phyloP scores from a whole-genome alignment of 768 basidiomycete species.

The Rhizopogon sp. region DNA sequence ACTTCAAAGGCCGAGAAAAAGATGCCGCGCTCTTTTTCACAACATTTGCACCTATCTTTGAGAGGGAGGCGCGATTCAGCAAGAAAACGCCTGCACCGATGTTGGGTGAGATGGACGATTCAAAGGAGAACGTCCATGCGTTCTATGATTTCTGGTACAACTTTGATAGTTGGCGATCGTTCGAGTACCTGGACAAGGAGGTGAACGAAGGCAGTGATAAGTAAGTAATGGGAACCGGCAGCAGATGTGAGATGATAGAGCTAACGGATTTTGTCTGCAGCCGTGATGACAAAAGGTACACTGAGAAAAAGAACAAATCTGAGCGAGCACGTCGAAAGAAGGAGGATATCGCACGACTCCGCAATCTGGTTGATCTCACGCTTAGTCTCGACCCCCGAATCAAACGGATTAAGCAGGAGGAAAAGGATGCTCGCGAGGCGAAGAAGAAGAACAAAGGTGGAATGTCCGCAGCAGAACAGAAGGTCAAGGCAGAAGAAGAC shows the following conservation, averaged over 20 bases:
- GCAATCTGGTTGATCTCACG: constrained; percentile 81
- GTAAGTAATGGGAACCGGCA: constrained; percentile 37
- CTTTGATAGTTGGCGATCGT: constrained; percentile 97
- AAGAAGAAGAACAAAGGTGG: constrained; percentile 67
- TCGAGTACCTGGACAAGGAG: constrained; percentile 98
- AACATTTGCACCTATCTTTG: constrained; percentile 76
- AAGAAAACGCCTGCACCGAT: constrained; percentile 76
- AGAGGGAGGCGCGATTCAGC: constrained; percentile 91
- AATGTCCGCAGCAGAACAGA: constrained; percentile 38
- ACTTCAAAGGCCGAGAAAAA: constrained; percentile 49
- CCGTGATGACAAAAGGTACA: constrained; percentile 98
- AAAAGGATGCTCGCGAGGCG: constrained; percentile 90
- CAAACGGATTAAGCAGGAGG: constrained; percentile 93
- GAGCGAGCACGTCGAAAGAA: constrained; percentile 96
- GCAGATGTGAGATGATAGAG: neutral
- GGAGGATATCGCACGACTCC: constrained; percentile 90
- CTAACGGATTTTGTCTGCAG: constrained; percentile 34
- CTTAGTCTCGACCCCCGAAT: constrained; percentile 88
- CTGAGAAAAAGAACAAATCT: constrained; percentile 99
- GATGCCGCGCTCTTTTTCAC: constrained; percentile 64
- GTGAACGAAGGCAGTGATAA: constrained; percentile 96
- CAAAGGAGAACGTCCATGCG: constrained; percentile 79
- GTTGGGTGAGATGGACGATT: constrained; percentile 64
- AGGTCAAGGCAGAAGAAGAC: constrained; percentile 48
- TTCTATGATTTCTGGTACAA: constrained; percentile 99